Percentiles rank a stretch among this genome's conserved stretches.
phyloP scores from a whole-genome alignment of 306 rosid species.

The Pyrus pyrifolia region DNA sequence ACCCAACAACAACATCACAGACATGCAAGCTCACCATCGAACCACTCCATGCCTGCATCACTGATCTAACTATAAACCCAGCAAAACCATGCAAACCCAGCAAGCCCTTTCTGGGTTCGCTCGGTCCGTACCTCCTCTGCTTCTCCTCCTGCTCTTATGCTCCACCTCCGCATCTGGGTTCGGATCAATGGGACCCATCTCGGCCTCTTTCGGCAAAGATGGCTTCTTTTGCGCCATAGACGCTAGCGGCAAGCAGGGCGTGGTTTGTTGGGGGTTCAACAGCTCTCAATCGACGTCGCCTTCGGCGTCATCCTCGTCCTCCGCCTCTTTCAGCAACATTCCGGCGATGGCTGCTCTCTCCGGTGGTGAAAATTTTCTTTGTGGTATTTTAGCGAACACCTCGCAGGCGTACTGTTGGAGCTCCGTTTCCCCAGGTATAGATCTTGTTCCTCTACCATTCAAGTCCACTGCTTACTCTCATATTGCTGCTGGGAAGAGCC shows the following conservation, averaged over 20 bases:
- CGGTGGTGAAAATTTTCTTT: constrained; percentile 72
- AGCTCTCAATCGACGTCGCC: constrained; percentile 27
- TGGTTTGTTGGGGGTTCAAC: constrained; percentile 79
- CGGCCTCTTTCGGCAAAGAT: constrained; percentile 59
- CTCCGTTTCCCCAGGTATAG: constrained; percentile 27
- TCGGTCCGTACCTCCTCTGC: constrained; percentile 5
- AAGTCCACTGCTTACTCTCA: constrained; percentile 48
- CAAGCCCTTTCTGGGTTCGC: constrained; percentile 14
- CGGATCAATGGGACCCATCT: constrained; percentile 82
- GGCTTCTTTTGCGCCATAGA: constrained; percentile 82
- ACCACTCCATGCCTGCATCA: constrained; percentile 7
- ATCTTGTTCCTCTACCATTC: constrained; percentile 60
- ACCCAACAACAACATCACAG: constrained; percentile 11
- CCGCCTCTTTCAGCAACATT: constrained; percentile 21
- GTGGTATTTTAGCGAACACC: constrained; percentile 72
- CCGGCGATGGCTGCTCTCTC: constrained; percentile 88
- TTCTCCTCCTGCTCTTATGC: constrained; percentile 20
- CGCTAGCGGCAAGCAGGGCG: constrained; percentile 78
- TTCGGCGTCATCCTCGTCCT: constrained; percentile 23
- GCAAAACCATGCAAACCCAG: constrained; percentile 50
- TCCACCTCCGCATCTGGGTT: constrained; percentile 38
- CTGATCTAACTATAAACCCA: constrained; percentile 11
- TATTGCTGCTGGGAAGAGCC: constrained; percentile 68
- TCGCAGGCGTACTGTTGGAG: constrained; percentile 78
- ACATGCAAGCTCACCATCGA: constrained; percentile 48